Evolutionary conservation across 352 stramenopile species (phyloP), one percentile per base, ranked within the genome.

Genomic region (Phytopythium helicoides): DNA sequence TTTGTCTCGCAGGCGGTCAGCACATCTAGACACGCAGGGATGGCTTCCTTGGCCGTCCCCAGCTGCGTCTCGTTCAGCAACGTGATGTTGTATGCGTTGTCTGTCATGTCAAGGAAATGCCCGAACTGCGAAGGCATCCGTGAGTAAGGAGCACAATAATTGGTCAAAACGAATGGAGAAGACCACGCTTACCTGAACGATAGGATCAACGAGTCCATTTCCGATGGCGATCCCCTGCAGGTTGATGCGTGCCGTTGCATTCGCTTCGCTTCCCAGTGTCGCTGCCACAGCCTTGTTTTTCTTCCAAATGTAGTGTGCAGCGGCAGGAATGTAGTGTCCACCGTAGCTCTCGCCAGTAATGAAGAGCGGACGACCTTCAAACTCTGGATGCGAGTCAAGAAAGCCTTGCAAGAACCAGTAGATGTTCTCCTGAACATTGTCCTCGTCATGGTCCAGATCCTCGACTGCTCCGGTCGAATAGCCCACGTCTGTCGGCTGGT

Each of bases 331-430:
- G 52, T 84, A 89, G 54, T 89, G 78, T 10, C 73, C 61, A 1
- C 46, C 66, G 40, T 87, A 86, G 26, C 73, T 79, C 39, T 89
- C 76, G 7, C 78, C 78, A 3, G 68, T 62, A 19, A 89, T 63
- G 58, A 66, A 87, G 37, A 87, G 57, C 19, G 62, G 45, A 36
- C 73, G 68, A 23, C 54, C 58, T 25, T 68, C 41, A n/a, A 87
- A 71, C 47, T 84, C 55, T 10, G 71, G 74, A 51, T 87, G 77
- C n/a, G 73, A 70, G n/a, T 66, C 50, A 19, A 83, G 41, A 38
- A 80, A 83, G 0, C 64, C 68, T n/a, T 83, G 70, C 15, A 87
- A 47, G 28, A 87, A 87, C 55, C 60, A 67, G 51, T 77, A 85
- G 16, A 82, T 60, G 39, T 77, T 84, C 38, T 77, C 57, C 6